Base-by-base conservation (phyloP, 225 moss, liverwort and hornwort genomes). In the Asterella californica region DNA sequence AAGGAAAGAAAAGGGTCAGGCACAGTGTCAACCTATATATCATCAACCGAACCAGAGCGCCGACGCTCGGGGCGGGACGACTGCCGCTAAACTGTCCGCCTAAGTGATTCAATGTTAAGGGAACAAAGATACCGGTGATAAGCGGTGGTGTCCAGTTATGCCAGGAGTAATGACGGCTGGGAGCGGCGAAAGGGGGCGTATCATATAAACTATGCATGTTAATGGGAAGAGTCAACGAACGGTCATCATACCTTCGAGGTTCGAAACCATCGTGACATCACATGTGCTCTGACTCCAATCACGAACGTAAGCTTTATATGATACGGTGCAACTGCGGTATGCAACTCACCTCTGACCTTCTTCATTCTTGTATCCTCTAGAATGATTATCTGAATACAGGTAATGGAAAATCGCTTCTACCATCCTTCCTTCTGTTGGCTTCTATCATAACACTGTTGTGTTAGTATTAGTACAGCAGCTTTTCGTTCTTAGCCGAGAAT, bases 131-230 rank as follows among this genome's bases (percentile, higher is more conserved):
- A 72, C 71, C n/a, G 22, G 71, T 47, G 71, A 47, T 72, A 24
- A 38, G 46, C 71, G 46, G 71, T 72, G 71, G 37, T 48, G 46
- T 24, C 46, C 71, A 18, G 71, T 45, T 48, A 15, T 48, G 71
- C 47, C 71, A 72, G 71, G 71, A 72, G 71, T 48, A 72, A 9
- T 72, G 71, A 72, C 71, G 71, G 71, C 71, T 72, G 71, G 71
- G 45, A 46, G 71, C 71, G 71, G 71, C 71, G 71, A 72, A 70
- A 47, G 71, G 71, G 71, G 71, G 71, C 71, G 71, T 36, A 72
- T 72, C 47, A 72, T 11, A 48, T 42, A 38, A n/a, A 47, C 71
- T 38, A 47, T 72, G 71, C 25, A 72, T 48, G 24, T 72, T 47
- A 33, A 48, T 72, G 46, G n/a, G 21, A 22, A 47, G 45, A 72